Conservation (phyloP, 257 asterid genomes). For the Ligustrum vulgare region DNA sequence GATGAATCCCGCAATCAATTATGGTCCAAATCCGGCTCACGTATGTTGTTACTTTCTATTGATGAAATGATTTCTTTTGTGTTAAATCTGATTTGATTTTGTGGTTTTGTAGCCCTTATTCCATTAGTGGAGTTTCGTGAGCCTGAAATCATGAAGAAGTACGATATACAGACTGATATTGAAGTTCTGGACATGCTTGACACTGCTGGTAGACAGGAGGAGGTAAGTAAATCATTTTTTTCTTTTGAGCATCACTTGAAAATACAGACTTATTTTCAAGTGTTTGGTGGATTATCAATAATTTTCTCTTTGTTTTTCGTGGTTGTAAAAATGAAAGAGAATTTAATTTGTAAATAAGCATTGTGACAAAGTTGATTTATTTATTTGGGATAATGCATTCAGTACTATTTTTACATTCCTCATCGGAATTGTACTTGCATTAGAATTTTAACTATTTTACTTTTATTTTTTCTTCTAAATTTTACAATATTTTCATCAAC, state of each 20-base stretch:
- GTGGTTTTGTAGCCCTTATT: conserved; percentile 56
- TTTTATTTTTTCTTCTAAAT: too few relatives aligned
- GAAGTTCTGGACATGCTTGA: conserved; percentile 86
- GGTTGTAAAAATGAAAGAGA: not conserved
- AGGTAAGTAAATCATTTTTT: conserved; percentile 40
- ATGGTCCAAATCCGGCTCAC: conserved; percentile 70
- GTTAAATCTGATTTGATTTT: not conserved
- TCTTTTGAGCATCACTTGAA: too few relatives aligned
- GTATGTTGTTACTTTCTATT: conserved; percentile 36
- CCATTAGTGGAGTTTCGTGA: conserved; percentile 82
- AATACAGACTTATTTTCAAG: too few relatives aligned
- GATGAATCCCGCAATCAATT: conserved; percentile 49
- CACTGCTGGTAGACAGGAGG: conserved; percentile 78
- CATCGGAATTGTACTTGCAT: too few relatives aligned
- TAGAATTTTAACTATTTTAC: too few relatives aligned
- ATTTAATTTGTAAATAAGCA: conserved; percentile 45
- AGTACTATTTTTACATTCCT: too few relatives aligned
- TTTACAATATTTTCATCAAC: too few relatives aligned
- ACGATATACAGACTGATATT: conserved; percentile 52
- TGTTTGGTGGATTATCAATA: too few relatives aligned
- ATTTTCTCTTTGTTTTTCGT: too few relatives aligned
- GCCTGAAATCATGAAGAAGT: conserved; percentile 64
- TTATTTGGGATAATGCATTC: too few relatives aligned
- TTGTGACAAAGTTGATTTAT: too few relatives aligned
- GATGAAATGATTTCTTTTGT: not conserved